Conservation (phyloP, 345 rosid genomes). For the Heritiera littoralis region DNA sequence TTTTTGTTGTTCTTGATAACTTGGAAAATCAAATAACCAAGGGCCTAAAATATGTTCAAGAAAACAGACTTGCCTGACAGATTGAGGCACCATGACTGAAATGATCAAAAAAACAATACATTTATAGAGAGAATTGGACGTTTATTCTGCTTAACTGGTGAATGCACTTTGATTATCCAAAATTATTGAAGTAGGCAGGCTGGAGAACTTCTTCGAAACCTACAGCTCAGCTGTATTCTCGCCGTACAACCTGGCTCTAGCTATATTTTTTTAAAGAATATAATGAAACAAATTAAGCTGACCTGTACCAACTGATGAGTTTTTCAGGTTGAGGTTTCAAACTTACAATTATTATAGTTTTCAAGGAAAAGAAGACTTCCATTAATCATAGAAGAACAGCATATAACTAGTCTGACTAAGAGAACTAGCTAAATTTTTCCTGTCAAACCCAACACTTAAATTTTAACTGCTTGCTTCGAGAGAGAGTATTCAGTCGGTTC, state of each 20-base stretch:
- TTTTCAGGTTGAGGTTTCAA: neutral
- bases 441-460: too few relatives aligned
- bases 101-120: neutral
- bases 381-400: neutral
- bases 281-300: neutral
- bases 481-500: too few relatives aligned
- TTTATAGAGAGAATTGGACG: neutral
- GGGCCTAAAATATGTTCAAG: neutral
- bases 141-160: neutral
- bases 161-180: neutral
- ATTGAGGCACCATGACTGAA: neutral
- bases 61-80: neutral
- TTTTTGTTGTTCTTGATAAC: constrained; percentile 13
- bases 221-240: neutral
- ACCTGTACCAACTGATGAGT: neutral
- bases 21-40: neutral
- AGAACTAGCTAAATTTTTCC: too few relatives aligned
- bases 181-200: neutral
- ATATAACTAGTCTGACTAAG: neutral
- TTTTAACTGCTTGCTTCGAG: too few relatives aligned
- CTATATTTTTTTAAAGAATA: neutral
- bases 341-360: neutral
- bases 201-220: neutral
- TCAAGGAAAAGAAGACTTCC: neutral
- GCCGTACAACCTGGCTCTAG: neutral